Evolutionary conservation across 1,139 yeast genomes (phyloP).

Genomic region (Saccharomyces hybrid): DNA sequence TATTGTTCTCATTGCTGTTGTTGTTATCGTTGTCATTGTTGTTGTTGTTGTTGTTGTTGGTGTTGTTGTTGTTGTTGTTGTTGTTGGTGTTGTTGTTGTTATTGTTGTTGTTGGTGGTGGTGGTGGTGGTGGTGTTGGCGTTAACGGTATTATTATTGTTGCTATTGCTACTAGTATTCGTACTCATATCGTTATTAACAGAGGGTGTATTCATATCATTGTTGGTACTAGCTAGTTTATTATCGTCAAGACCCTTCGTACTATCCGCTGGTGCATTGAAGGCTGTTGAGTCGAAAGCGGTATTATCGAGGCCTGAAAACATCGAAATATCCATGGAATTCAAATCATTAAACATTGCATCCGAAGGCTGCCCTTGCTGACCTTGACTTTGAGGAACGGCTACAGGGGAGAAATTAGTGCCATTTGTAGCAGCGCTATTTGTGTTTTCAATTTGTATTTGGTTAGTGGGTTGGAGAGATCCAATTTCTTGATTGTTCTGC

Average conservation of each 20-base stretch:
- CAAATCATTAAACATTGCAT: constrained; percentile 20
- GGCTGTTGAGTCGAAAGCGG: constrained; percentile 19
- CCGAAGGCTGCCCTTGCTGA: constrained; percentile 4
- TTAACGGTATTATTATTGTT: not conserved
- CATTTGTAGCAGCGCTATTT: not conserved
- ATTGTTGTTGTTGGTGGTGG: not conserved
- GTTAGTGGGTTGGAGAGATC: not conserved
- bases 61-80: not conserved
- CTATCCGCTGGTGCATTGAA: constrained; percentile 9
- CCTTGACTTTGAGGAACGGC: not conserved
- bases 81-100: not conserved
- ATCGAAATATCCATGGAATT: constrained; percentile 29
- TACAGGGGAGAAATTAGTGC: constrained; percentile 5
- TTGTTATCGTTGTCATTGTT: constrained; percentile 2
- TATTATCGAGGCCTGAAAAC: constrained; percentile 26
- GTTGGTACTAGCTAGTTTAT: not conserved
- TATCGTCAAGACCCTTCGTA: not conserved
- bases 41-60: constrained; percentile 5
- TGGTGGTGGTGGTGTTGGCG: not conserved
- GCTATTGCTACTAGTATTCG: not conserved
- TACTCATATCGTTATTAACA: not conserved
- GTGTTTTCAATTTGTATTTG: not conserved
- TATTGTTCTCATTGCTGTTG: constrained; percentile 1
- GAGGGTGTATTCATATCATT: not conserved
- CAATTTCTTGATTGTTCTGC: not conserved